These are phyloP conservation scores for Solanum lignicaule DNA, from an alignment of 257 asterid species.

Conservation along the genomic window DNA sequence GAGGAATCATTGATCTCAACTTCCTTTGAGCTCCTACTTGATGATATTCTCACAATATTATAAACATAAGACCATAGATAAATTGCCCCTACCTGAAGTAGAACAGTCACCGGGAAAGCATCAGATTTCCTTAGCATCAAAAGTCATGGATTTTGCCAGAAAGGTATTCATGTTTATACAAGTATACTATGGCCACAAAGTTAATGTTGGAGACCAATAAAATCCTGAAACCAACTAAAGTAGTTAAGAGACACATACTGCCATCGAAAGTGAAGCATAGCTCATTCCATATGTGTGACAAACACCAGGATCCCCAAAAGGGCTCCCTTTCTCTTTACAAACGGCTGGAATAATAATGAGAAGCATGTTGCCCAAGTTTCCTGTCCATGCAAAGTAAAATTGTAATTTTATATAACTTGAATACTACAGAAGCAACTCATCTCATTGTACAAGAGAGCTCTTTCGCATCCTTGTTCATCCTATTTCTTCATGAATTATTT, in stretches of 20 bases:
- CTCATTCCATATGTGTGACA: constrained; percentile 67
- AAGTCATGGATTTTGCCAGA: not conserved
- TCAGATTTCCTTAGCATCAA: not conserved
- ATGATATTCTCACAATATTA: constrained; percentile 60
- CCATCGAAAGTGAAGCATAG: constrained; percentile 89
- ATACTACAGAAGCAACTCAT: not conserved
- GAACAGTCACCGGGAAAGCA: not conserved
- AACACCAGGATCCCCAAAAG: constrained; percentile 64
- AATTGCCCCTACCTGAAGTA: constrained; percentile 65
- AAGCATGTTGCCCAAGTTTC: constrained; percentile 82
- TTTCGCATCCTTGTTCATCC: not conserved
- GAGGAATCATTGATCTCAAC: constrained; percentile 41
- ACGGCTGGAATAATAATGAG: constrained; percentile 86
- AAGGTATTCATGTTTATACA: not conserved
- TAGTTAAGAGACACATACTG: constrained; percentile 37
- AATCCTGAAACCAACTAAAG: not conserved
- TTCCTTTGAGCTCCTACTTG: constrained; percentile 40
- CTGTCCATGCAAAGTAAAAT: constrained; percentile 21
- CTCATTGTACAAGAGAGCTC: not conserved
- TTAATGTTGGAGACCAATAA: not conserved
- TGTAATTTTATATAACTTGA: not conserved
- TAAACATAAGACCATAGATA: constrained; percentile 79
- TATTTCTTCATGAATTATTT: not conserved
- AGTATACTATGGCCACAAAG: not conserved
- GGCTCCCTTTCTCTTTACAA: constrained; percentile 82